Conservation (phyloP, 176 grass and related monocot genomes). For the Cymbopogon citratus region DNA sequence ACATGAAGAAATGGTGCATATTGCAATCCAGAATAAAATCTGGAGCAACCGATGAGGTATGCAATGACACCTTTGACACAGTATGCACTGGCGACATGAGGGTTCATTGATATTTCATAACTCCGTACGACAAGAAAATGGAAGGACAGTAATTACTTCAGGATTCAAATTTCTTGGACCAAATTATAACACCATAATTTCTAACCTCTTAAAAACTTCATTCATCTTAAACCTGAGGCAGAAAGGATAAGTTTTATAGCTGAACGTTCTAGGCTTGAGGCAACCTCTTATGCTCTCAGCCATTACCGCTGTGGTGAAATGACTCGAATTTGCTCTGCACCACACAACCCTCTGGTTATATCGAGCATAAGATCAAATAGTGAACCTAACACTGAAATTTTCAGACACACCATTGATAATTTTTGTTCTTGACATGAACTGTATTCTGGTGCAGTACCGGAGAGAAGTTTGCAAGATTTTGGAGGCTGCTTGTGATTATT, state of each 20-base stretch:
- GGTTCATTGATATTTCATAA: slow-evolving; percentile 1
- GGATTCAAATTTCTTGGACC: slow-evolving; percentile 1
- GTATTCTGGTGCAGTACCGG: slow-evolving; percentile 60
- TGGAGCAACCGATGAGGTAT: slow-evolving; percentile 86
- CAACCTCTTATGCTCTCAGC: not conserved
- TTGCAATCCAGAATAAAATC: slow-evolving; percentile 97
- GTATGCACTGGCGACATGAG: not conserved
- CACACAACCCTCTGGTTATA: slow-evolving; percentile 16
- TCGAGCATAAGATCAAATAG: not conserved
- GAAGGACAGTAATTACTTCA: not conserved
- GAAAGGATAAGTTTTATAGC: slow-evolving; percentile 14
- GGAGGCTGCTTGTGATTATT: slow-evolving; percentile 52
- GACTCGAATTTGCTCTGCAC: slow-evolving; percentile 3
- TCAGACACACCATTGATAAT: slow-evolving; percentile 25
- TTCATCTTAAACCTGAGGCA: slow-evolving; percentile 10
- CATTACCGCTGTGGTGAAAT: not conserved
- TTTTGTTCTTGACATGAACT: slow-evolving; percentile 27
- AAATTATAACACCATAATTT: slow-evolving; percentile 10
- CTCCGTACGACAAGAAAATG: not conserved
- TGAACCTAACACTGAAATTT: slow-evolving; percentile 10
- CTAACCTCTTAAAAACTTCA: slow-evolving; percentile 15
- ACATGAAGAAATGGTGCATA: slow-evolving; percentile 99
- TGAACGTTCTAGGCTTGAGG: not conserved
- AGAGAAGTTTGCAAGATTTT: slow-evolving; percentile 78
- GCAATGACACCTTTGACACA: slow-evolving; percentile 7